Conservation (phyloP, 2,329 filamentous ascomycete species). For the Claviceps africana region DNA sequence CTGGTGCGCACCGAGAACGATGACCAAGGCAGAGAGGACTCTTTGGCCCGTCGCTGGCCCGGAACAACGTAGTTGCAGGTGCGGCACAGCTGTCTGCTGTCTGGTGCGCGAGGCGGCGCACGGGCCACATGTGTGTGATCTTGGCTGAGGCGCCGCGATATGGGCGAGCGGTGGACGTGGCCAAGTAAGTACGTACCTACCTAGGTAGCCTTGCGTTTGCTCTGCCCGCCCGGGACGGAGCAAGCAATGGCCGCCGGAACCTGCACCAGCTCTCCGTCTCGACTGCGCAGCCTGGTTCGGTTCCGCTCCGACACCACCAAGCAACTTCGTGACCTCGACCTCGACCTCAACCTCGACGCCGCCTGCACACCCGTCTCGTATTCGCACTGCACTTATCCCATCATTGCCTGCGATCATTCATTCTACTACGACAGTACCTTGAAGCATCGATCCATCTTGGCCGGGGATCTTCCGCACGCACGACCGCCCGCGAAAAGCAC, state of each 20-base stretch:
- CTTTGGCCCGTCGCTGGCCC: slow-evolving; percentile 5
- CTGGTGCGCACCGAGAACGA: too few relatives aligned
- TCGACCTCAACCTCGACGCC: background rate
- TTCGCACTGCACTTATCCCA: background rate
- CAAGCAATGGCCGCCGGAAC: background rate
- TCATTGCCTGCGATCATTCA: background rate
- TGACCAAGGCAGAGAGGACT: background rate
- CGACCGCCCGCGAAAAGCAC: background rate
- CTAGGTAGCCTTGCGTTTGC: background rate
- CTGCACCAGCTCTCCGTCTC: background rate
- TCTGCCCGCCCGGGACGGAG: background rate
- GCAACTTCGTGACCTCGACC: background rate
- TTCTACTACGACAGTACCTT: background rate
- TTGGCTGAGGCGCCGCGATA: too few relatives aligned
- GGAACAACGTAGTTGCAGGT: slow-evolving; percentile 12
- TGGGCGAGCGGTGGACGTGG: too few relatives aligned
- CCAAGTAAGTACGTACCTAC: too few relatives aligned
- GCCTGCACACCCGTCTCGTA: background rate
- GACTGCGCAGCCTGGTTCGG: background rate
- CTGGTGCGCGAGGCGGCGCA: background rate
- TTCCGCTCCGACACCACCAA: background rate
- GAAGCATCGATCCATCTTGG: background rate
- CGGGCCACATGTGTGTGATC: background rate
- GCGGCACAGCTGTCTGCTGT: background rate
- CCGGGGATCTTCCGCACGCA: background rate